Percentiles rank a stretch among this genome's conserved stretches.
Evolutionary conservation across 306 rosid genomes (phyloP).

Genomic region (Pterocarpus macrocarpus): DNA sequence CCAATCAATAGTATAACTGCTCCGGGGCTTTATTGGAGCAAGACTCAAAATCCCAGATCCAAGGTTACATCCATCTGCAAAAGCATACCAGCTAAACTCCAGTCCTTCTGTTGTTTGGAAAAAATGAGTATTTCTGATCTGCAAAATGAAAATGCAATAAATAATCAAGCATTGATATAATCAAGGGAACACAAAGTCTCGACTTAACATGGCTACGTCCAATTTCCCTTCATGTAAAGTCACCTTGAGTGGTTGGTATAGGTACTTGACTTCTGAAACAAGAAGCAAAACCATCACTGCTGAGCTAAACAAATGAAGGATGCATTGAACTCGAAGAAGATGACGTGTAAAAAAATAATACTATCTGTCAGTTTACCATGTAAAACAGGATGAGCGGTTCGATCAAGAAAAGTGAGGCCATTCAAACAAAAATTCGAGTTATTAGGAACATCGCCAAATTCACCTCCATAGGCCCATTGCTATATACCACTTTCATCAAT

Average conservation of each 20-base stretch:
- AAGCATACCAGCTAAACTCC: slow-evolving; percentile 82
- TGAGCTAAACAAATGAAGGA: slow-evolving; percentile 11
- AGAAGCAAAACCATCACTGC: slow-evolving; percentile 37
- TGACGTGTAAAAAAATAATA: background rate
- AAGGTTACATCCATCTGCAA: slow-evolving; percentile 76
- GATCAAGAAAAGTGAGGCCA: slow-evolving; percentile 85
- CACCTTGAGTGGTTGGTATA: slow-evolving; percentile 92
- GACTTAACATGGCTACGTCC: slow-evolving; percentile 58
- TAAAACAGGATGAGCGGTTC: slow-evolving; percentile 94
- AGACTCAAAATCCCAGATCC: slow-evolving; percentile 77
- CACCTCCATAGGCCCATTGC: slow-evolving; percentile 99
- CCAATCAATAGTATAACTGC: slow-evolving; percentile 63
- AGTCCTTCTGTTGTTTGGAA: slow-evolving; percentile 77
- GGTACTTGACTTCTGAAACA: slow-evolving; percentile 84
- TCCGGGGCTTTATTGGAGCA: slow-evolving; percentile 75
- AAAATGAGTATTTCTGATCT: slow-evolving; percentile 81
- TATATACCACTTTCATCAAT: slow-evolving; percentile 63
- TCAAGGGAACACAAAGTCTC: slow-evolving; percentile 22
- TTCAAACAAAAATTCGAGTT: slow-evolving; percentile 89
- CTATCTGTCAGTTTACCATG: slow-evolving; percentile 63
- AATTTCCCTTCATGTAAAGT: slow-evolving; percentile 59
- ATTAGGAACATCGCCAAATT: slow-evolving; percentile 88
- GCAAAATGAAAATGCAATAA: slow-evolving; percentile 46
- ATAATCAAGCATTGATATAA: slow-evolving; percentile 29
- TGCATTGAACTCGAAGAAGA: background rate